Evolutionary conservation across 2,329 filamentous ascomycete genomes (phyloP), one percentile per base, ranked within the genome.

Genomic region (Pseudocercospora musae): DNA sequence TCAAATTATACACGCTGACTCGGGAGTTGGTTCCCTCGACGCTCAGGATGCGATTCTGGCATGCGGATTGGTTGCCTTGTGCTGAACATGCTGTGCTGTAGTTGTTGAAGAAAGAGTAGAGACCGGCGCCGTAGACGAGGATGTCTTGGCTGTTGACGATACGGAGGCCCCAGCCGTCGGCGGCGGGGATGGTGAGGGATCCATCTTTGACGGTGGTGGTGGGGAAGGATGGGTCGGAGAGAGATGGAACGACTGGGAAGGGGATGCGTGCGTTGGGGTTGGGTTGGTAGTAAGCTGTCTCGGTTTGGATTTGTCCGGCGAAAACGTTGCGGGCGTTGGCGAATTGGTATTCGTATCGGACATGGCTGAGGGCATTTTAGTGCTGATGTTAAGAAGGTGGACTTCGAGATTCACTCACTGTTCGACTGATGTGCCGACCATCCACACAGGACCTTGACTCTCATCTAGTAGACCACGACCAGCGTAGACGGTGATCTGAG

Each of bases 391-490:
- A 6, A 13, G 3, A 46, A 4, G 20, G 2, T 9, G 21, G 10
- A 37, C 9, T 7, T 18, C 4, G 29, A 27, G 23, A 23, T 20
- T 23, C 6, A 55, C 60, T 62, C 44, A 62, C 60, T 87, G 85
- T 72, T 87, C 85, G 1, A 84, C 82, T 1, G 81, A 78, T 0
- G 91, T 96, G 9, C 86, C 92, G 78, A 89, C 92, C 70, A 80
- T 72, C 78, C 78, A 81, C 8, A 78, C 54, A 1, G 67, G 67
- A 4, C 77, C 77, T 15, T 92, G 87, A 74, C 92, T 90, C 79
- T 96, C 91, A 69, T 96, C 86, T 37, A 89, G 83, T 65, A 96
- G 85, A 70, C 93, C 94, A 66, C 94, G 91, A 56, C 92, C 94
- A 75, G 92, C 96, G 86, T 90, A 97, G 73, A 98, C 87, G 74